These are phyloP conservation scores for Penicillium olsonii DNA, from an alignment of 2,329 filamentous ascomycete species.

Conservation along the genomic window DNA sequence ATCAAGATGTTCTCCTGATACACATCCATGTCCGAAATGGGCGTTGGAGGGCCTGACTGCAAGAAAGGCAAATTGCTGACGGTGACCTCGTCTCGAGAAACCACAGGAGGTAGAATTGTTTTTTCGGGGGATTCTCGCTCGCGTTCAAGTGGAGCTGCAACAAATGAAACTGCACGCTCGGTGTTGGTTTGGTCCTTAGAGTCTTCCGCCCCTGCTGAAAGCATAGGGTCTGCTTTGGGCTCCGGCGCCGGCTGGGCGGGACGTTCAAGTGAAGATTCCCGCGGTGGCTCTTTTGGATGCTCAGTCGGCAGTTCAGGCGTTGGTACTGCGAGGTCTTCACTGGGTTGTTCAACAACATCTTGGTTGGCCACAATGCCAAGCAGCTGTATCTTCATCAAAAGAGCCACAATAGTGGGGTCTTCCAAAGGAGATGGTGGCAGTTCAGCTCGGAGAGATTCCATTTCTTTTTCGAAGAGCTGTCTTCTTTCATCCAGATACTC, in stretches of 20 bases:
- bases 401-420: slow-evolving; percentile 42
- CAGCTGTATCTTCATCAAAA: slow-evolving; percentile 47
- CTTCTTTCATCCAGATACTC: slow-evolving; percentile 50
- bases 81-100: slow-evolving; percentile 31
- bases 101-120: slow-evolving; percentile 9
- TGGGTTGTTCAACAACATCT: slow-evolving; percentile 13
- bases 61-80: slow-evolving; percentile 51
- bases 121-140: slow-evolving; percentile 9
- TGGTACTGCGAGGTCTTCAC: neutral
- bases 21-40: slow-evolving; percentile 47
- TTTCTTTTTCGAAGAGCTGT: slow-evolving; percentile 47
- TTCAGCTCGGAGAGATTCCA: slow-evolving; percentile 44
- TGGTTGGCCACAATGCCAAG: slow-evolving; percentile 46
- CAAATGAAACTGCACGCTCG: slow-evolving; percentile 18
- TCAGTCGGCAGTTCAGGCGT: slow-evolving; percentile 9
- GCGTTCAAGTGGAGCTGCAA: slow-evolving; percentile 1
- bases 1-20: slow-evolving; percentile 44
- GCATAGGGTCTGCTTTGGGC: slow-evolving; percentile 6
- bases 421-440: slow-evolving; percentile 46
- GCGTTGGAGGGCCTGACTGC: slow-evolving; percentile 43
- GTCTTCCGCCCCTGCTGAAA: slow-evolving; percentile 18
- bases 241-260: slow-evolving; percentile 7
- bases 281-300: neutral
- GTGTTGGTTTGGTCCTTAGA: neutral
- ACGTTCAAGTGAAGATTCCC: neutral